Percentiles rank a stretch among this genome's conserved stretches.
Conservation (phyloP, 805 yeast species). For the Metschnikowia lunata region DNA sequence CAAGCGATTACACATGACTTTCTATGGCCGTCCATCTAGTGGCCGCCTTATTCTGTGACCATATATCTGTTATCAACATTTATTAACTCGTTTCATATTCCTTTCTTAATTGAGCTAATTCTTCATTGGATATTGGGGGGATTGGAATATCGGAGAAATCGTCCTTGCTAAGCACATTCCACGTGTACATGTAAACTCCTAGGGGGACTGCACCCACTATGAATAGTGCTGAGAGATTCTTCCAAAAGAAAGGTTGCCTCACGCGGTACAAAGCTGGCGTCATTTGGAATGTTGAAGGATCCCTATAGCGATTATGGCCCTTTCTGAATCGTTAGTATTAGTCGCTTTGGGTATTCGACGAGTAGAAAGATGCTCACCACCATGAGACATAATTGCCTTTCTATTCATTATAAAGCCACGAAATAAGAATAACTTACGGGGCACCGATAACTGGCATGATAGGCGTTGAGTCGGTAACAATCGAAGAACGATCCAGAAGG, state of each 20-base stretch:
- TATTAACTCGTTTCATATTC: constrained; percentile 50
- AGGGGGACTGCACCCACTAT: constrained; percentile 60
- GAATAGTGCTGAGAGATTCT: constrained; percentile 61
- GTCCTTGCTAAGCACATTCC: constrained; percentile 62
- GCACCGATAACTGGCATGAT: constrained; percentile 27
- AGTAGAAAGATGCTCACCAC: neutral
- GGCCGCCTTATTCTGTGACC: neutral
- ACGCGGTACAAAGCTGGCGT: constrained; percentile 93
- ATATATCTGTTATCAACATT: constrained; percentile 2
- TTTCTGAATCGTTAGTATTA: constrained; percentile 30
- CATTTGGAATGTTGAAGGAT: constrained; percentile 74
- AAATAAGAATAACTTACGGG: constrained; percentile 22
- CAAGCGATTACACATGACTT: neutral
- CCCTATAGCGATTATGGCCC: constrained; percentile 44
- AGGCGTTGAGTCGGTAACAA: neutral
- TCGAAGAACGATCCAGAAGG: no score
- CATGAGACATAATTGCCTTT: no score
- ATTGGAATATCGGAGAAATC: constrained; percentile 90
- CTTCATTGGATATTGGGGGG: constrained; percentile 83
- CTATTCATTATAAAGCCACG: no score
- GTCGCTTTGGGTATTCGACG: constrained; percentile 3
- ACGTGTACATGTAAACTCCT: constrained; percentile 63
- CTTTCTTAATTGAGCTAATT: constrained; percentile 63
- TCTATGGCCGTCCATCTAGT: neutral
- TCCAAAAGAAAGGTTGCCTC: constrained; percentile 78